phyloP scores from a whole-genome alignment of 1,284 basidiomycete genomes.

The Ceratobasidium sp. region DNA sequence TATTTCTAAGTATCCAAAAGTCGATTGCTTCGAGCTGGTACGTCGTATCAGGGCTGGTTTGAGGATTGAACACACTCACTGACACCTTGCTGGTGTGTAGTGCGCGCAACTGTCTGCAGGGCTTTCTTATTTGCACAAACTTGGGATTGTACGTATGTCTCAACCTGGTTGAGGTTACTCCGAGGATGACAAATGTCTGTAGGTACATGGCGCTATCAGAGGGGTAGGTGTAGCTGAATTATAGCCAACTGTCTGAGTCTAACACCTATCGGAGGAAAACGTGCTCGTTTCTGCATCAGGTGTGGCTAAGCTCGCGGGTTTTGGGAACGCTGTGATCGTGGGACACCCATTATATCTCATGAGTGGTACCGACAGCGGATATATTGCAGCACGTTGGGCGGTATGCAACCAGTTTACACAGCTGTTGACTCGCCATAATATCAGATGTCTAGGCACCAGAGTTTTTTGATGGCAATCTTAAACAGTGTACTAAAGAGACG shows the following conservation, averaged over 20 bases:
- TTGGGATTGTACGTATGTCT: background rate
- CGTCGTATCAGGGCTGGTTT: background rate
- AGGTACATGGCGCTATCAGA: slow-evolving; percentile 13
- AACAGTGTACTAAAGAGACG: background rate
- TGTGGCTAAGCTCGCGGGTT: background rate
- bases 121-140: slow-evolving; percentile 2
- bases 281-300: slow-evolving; percentile 3
- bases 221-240: background rate
- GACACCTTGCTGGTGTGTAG: background rate
- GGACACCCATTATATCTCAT: background rate
- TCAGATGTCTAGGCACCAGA: background rate
- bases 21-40: background rate
- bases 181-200: too few relatives aligned
- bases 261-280: background rate
- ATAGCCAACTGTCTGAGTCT: background rate
- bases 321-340: background rate
- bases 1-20: background rate
- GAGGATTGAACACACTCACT: background rate
- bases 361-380: background rate
- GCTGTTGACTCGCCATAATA: background rate
- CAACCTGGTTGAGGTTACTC: too few relatives aligned
- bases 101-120: background rate
- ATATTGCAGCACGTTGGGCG: slow-evolving; percentile 4
- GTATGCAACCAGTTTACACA: background rate
- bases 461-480: background rate